These are phyloP conservation scores for Sugiyamaella novakii DNA, from an alignment of 1,139 yeast species.

Conservation along the genomic window DNA sequence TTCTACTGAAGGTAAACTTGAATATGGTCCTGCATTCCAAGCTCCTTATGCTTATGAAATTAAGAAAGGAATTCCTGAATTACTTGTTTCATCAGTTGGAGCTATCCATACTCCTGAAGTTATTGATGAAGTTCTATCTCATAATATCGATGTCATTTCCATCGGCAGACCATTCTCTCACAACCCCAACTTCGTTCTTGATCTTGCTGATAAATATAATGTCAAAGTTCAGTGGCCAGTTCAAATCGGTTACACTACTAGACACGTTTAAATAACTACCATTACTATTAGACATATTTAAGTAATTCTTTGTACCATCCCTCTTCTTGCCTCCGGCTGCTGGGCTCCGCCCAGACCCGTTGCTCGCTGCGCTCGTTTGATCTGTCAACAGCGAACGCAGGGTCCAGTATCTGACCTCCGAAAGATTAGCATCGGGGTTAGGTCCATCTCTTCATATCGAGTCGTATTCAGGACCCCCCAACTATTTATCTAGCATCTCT, in stretches of 20 bases:
- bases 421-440: too few relatives aligned
- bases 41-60: slow-evolving; percentile 48
- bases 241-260: slow-evolving; percentile 46
- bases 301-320: not conserved
- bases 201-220: slow-evolving; percentile 54
- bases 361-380: not conserved
- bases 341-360: slow-evolving; percentile 4
- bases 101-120: slow-evolving; percentile 43
- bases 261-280: slow-evolving; percentile 1
- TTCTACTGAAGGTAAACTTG: slow-evolving; percentile 43
- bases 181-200: slow-evolving; percentile 53
- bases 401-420: too few relatives aligned
- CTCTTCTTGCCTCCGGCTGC: slow-evolving; percentile 6
- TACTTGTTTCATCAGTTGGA: slow-evolving; percentile 53
- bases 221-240: slow-evolving; percentile 47
- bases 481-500: not conserved
- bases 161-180: slow-evolving; percentile 52
- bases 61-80: slow-evolving; percentile 50
- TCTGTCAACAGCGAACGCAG: too few relatives aligned
- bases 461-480: too few relatives aligned
- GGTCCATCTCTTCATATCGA: too few relatives aligned
- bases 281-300: not conserved
- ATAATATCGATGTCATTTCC: slow-evolving; percentile 52
- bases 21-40: slow-evolving; percentile 38
- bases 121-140: slow-evolving; percentile 45